phyloP scores from a whole-genome alignment of 352 stramenopile genomes.

The Phytophthora melonis region DNA sequence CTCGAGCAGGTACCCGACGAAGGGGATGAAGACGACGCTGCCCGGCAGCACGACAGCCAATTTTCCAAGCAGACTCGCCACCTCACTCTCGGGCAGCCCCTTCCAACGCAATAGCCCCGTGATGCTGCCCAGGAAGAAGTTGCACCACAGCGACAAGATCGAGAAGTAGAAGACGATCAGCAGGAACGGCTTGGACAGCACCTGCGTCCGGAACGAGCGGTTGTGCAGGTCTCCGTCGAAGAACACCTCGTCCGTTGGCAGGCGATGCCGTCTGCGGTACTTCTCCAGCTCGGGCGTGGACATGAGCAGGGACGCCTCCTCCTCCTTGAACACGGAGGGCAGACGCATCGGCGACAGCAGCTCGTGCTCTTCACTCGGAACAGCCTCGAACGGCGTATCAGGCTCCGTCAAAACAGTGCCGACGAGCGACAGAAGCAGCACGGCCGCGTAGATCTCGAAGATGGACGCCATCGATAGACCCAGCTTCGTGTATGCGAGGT shows the following conservation, averaged over 20 bases:
- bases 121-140: constrained; percentile 86
- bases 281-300: constrained; percentile 63
- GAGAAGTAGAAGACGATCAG: constrained; percentile 81
- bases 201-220: constrained; percentile 71
- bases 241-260: constrained; percentile 44
- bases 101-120: constrained; percentile 67
- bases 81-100: constrained; percentile 45
- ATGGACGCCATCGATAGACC: constrained; percentile 52
- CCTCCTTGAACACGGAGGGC: constrained; percentile 67
- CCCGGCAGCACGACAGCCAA: constrained; percentile 72
- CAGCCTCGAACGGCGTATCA: constrained; percentile 56
- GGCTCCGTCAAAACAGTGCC: constrained; percentile 66
- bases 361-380: constrained; percentile 45
- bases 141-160: constrained; percentile 80
- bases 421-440: constrained; percentile 61
- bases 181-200: constrained; percentile 72
- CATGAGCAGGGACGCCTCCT: constrained; percentile 54
- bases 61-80: constrained; percentile 51
- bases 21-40: constrained; percentile 79
- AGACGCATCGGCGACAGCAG: constrained; percentile 66
- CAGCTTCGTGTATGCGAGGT: constrained; percentile 51
- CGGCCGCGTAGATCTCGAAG: constrained; percentile 60
- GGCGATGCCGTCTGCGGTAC: constrained; percentile 32
- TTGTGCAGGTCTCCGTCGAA: constrained; percentile 54
- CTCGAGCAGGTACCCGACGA: constrained; percentile 81